Evolutionary conservation across 2,329 filamentous ascomycete species (phyloP), one percentile per base, ranked within the genome.

Genomic region (Calonectria hongkongensis): DNA sequence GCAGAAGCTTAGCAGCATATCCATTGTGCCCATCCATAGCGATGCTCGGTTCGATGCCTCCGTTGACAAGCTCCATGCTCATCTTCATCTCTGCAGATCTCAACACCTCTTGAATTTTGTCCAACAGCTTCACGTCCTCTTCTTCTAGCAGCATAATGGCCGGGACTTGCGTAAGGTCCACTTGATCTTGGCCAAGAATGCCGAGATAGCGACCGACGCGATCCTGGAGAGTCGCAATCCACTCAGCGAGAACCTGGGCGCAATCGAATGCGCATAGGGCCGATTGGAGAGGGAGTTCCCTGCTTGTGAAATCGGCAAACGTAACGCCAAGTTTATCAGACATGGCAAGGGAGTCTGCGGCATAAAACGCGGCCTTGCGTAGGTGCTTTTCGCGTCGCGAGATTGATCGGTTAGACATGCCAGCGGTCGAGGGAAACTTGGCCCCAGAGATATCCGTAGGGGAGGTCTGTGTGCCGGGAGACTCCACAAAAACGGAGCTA

Each of bases 251-350:
- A 1, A 98, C 95, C 81, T 98, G 96, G 2, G 95, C 94, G 81
- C 96, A 98, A 81, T 98, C 96, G 79, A 98, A 97, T 6, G 94
- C 93, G 83, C 96, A 98, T 88, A 98, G 92, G 1, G 95, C 95
- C 16, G 94, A 95, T 82, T 98, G 96, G 47, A 98, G 90, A 0
- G 97, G 95, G 15, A 98, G 88, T 81, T 98, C 95, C 54, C 95
- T 90, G 66, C 94, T 95, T 1, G 92, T 93, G 73, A 94, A 93
- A 75, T 98, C 95, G 9, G 94, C 93, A 84, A 96, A 97, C 0
- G 94, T 95, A 33, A 96, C 91, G 1, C 95, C 95, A 15, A 97
- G 89, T 81, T 94, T 96, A 82, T 97, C 94, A 2, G 95, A 94
- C 91, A 97, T 97, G 33, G 92, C 92, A 10, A 99, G 90, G 0